Base-by-base conservation (phyloP, 176 grass and related monocot species). In the Secale cereale region DNA sequence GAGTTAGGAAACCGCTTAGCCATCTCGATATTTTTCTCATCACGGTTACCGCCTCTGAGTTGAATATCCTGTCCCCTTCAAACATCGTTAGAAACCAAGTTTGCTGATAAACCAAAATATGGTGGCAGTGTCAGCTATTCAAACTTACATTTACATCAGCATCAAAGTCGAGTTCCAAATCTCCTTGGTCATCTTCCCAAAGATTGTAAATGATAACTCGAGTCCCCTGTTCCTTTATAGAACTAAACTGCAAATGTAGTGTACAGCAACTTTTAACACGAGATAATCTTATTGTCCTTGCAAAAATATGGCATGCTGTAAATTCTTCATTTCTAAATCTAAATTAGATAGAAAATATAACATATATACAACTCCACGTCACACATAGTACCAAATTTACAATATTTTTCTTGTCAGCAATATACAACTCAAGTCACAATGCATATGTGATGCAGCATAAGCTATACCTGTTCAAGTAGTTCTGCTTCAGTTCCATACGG, bases 131-230 rank as follows among this genome's bases (percentile, higher is more conserved):
- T 74, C 76, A 80, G 59, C 35, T 74, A 22, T 9, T 64, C 26
- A 16, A 32, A 92, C 91, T 81, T 87, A 96, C 97, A 89, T 96
- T 74, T 87, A 64, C 28, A 59, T 99, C 97, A 82, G 67, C 33
- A 77, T 99, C 93, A 88, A 99, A 99, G 87, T 99, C 97, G 80
- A 99, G 91, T 77, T 99, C 97, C 54, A 96, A 78, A 54, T 94
- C 59, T 46, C 93, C 97, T 86, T 96, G 84, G 57, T 99, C 97
- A 77, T 99, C 93, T 86, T 96, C 93, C 97, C 97, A 99, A 35
- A 99, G 88, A 93, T 99, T 99, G 79, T 94, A 99, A 86, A 99
- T 99, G 70, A 99, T 35, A 84, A 99, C 89, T 74, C 88, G 93
- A 78, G 93, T 99, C 46, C 97, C 97, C 32, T 94, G 91, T 16